Evolutionary conservation across 768 basidiomycete species (phyloP), one percentile per base, ranked within the genome.

Genomic region (Peribolospora kevripleyi): DNA sequence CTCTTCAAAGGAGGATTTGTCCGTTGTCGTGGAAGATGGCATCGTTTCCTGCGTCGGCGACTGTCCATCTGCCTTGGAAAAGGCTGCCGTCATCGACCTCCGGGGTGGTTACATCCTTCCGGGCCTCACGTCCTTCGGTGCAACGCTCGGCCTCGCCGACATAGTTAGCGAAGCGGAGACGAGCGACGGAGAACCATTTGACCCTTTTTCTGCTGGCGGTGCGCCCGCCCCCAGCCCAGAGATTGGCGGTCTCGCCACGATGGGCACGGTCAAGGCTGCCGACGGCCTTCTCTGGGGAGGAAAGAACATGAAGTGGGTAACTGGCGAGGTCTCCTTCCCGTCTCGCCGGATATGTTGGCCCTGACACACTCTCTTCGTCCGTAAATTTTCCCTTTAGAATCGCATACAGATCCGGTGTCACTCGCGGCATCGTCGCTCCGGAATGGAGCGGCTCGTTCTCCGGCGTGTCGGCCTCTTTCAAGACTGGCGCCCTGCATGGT

Each of bases 281-380:
- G 55, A 59, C 42, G 58, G 53, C 1, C 48, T 59, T 36, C 46
- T n/a, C 5, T 54, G 56, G 13, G 53, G 55, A 13, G 58, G 58
- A 2, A 59, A 59, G 41, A 55, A 59, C 6, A 49, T 59, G 8
- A 36, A 37, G 25, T 25, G 25, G 25, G 25, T 25, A 25, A 25
- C 25, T 25, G 25, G 25, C 25, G 25, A 25, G 25, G 25, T 25
- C 25, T 25, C 25, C 25, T 25, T 25, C 25, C 25, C 25, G 25
- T 25, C 25, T 25, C 25, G 25, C 25, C 25, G 25, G 25, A 25
- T 25, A 1, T 25, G 1, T 25, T 25, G 25, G 25, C 25, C 25
- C 25, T 25, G 25, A 25, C 25, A 25, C 25, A 1, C 25, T 25
- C 25, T 25, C 25, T 25, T 25, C 25, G 25, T 25, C 25, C 25